Percentiles rank a stretch among this genome's conserved stretches.
phyloP scores from a whole-genome alignment of 306 rosid species.

The apple (Malus domestica) region DNA sequence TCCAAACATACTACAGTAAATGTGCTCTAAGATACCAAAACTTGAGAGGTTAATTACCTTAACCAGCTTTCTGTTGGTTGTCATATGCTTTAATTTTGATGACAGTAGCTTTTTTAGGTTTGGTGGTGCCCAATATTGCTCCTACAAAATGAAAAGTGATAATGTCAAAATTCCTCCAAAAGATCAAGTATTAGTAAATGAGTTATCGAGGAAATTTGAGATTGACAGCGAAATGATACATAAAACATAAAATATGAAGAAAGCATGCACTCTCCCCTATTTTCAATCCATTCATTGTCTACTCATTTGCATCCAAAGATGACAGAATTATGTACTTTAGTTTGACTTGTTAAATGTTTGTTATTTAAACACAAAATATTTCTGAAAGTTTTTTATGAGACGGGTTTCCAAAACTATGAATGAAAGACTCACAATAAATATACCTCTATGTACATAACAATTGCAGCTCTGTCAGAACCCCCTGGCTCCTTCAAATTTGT shows the following conservation, averaged over 20 bases:
- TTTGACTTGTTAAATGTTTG: slow-evolving; percentile 18
- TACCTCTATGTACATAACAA: slow-evolving; percentile 85
- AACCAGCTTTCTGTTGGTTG: slow-evolving; percentile 57
- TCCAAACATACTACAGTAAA: slow-evolving; percentile 12
- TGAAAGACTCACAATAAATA: slow-evolving; percentile 11
- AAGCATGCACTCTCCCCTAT: not conserved
- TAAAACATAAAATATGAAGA: not conserved
- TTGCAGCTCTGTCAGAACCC: slow-evolving; percentile 82
- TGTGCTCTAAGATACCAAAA: not conserved
- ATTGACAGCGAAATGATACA: not conserved
- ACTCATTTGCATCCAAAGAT: not conserved
- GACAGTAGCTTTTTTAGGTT: slow-evolving; percentile 70
- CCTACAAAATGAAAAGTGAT: slow-evolving; percentile 38
- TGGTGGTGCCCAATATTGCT: slow-evolving; percentile 65
- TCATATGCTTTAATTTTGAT: slow-evolving; percentile 75
- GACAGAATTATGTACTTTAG: not conserved
- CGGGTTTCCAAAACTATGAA: not conserved
- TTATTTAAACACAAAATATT: not conserved
- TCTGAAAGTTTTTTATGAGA: not conserved
- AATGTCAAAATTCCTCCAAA: slow-evolving; percentile 14
- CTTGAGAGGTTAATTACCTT: slow-evolving; percentile 48
- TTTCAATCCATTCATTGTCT: not conserved
- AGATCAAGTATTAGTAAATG: slow-evolving; percentile 1
- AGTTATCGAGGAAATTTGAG: not conserved
- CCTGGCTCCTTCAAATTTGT: slow-evolving; percentile 72